Conservation (phyloP, 164 flowering plant species). For the Euptelea pleiosperma region DNA sequence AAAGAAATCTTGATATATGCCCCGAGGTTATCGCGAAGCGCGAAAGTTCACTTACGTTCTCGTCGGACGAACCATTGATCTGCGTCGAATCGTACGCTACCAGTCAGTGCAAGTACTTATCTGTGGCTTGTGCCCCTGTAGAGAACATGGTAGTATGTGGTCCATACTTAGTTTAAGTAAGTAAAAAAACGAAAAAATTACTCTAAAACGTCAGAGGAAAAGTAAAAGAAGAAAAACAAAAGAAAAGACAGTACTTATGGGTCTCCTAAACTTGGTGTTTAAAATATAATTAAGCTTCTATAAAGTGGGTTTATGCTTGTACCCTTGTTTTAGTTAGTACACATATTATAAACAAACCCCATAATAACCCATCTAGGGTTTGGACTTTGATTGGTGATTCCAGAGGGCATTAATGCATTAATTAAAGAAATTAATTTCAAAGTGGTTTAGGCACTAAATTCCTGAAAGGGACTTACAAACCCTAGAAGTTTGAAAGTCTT, state of each 20-base stretch:
- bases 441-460: conserved; percentile 11
- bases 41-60: background rate
- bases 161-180: background rate
- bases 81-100: background rate
- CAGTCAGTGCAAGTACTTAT: background rate
- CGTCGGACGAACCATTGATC: background rate
- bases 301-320: conserved; percentile 13
- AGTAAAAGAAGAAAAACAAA: background rate
- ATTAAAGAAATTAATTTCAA: background rate
- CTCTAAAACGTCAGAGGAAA: background rate
- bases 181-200: background rate
- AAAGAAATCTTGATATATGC: background rate
- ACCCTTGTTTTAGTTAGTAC: conserved; percentile 1
- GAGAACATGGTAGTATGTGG: background rate
- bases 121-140: background rate
- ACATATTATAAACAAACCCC: background rate
- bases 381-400: conserved; percentile 1
- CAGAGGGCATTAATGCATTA: conserved; percentile 2
- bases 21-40: too few relatives aligned
- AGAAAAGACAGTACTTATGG: background rate
- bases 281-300: background rate
- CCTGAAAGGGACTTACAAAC: conserved; percentile 6
- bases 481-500: conserved; percentile 8
- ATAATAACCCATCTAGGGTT: conserved; percentile 6
- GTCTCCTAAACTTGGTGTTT: conserved; percentile 5